Evolutionary conservation across 1,284 basidiomycete species (phyloP).

Genomic region (Apiotrichum mycotoxinovorans): DNA sequence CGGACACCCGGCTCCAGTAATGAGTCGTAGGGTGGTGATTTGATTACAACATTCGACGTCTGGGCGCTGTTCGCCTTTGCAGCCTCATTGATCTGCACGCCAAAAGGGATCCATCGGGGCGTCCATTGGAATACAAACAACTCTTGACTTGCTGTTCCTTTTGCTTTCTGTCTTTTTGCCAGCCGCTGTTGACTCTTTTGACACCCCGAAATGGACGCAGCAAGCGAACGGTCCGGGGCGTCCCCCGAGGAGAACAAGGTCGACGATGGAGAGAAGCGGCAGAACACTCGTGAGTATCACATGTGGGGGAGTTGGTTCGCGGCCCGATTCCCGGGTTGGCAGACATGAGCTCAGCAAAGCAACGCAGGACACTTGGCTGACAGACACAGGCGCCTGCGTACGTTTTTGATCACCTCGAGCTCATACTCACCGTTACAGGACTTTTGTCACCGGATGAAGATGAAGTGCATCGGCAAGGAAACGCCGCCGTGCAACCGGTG

Average conservation of each 20-base stretch:
- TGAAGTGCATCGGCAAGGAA: slow-evolving; percentile 64
- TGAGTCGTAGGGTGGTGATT: too few relatives aligned
- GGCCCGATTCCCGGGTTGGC: not conserved
- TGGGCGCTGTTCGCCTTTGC: too few relatives aligned
- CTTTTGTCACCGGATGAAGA: slow-evolving; percentile 54
- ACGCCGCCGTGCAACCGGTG: slow-evolving; percentile 56
- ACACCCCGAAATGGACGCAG: not conserved
- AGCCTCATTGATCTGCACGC: too few relatives aligned
- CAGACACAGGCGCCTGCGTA: not conserved
- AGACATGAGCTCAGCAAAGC: too few relatives aligned
- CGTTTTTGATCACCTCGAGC: not conserved
- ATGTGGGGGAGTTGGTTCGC: not conserved
- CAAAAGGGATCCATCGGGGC: too few relatives aligned
- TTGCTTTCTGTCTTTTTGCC: too few relatives aligned
- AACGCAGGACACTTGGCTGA: too few relatives aligned
- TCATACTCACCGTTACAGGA: slow-evolving; percentile 24
- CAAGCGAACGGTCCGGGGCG: not conserved
- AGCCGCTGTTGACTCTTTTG: too few relatives aligned
- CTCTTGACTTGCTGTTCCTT: too few relatives aligned
- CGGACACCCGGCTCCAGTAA: too few relatives aligned
- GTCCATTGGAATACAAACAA: too few relatives aligned
- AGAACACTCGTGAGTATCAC: not conserved
- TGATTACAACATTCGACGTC: too few relatives aligned
- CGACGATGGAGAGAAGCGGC: not conserved
- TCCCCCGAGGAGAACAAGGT: not conserved